Percentiles rank a stretch among this genome's conserved stretches.
Conservation (phyloP, 2,329 filamentous ascomycete genomes). For the Fusarium buharicum region DNA sequence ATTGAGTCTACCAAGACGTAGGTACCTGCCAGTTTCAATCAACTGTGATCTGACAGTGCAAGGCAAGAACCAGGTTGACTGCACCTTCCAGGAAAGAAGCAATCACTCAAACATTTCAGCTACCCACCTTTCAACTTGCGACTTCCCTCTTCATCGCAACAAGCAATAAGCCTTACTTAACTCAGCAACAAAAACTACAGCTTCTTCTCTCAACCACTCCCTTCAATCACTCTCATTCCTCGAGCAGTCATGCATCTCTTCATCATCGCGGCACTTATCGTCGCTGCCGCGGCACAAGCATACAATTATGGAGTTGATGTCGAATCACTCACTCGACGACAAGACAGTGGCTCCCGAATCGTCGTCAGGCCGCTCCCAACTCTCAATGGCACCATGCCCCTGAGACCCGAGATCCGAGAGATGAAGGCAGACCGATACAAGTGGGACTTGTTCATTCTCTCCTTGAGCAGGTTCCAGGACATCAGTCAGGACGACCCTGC, state of each 20-base stretch:
- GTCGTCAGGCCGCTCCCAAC: constrained; percentile 58
- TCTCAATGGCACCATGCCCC: constrained; percentile 54
- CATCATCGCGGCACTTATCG: constrained; percentile 18
- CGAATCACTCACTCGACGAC: constrained; percentile 54
- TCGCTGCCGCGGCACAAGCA: constrained; percentile 35
- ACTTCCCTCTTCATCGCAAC: neutral
- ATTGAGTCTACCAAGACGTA: neutral
- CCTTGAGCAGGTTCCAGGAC: constrained; percentile 76
- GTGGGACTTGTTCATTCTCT: constrained; percentile 82
- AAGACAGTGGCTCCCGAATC: constrained; percentile 50
- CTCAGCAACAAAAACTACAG: neutral
- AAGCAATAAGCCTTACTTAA: neutral
- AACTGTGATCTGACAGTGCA: neutral
- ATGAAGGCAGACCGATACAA: constrained; percentile 71
- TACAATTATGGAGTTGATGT: constrained; percentile 65
- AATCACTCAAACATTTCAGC: neutral
- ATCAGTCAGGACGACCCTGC: constrained; percentile 69
- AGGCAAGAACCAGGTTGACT: neutral
- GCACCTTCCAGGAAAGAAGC: constrained; percentile 13
- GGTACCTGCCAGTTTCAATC: neutral
- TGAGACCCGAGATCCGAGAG: constrained; percentile 74
- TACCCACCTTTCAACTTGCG: neutral
- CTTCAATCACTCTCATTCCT: neutral
- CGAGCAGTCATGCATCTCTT: constrained; percentile 27
- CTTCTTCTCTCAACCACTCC: neutral